Evolutionary conservation across 139 green algal genomes (phyloP).

Genomic region (Astrephomene gubernaculifera): DNA sequence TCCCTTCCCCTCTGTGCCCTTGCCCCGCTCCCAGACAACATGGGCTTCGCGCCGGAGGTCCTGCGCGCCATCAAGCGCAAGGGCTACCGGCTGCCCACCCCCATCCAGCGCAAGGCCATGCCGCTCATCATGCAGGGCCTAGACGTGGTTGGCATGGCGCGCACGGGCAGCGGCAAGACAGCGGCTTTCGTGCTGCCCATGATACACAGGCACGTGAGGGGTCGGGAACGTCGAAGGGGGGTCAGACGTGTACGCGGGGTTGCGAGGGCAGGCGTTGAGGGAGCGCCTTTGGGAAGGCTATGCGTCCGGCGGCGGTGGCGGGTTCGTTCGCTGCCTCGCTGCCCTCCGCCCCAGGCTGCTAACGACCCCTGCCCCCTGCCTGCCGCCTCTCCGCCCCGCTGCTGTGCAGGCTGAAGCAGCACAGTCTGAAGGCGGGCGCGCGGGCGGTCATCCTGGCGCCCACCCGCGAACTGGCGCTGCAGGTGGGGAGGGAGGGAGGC

Average conservation of each 20-base stretch:
- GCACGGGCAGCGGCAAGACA: conserved; percentile 98
- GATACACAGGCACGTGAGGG: conserved; percentile 74
- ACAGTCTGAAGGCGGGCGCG: conserved; percentile 84
- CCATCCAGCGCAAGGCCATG: conserved; percentile 93
- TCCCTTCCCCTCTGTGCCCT: too few species aligned
- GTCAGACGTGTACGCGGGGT: not conserved
- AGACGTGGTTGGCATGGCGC: conserved; percentile 93
- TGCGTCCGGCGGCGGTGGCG: not conserved
- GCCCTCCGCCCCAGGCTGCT: not conserved
- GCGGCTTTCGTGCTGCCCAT: conserved; percentile 95
- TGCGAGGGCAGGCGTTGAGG: not conserved
- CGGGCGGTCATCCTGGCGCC: conserved; percentile 91
- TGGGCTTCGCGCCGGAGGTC: conserved; percentile 81
- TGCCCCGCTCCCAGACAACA: conserved; percentile 72
- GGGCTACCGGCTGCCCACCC: conserved; percentile 95
- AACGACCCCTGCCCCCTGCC: not conserved
- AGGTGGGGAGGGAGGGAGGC: not conserved
- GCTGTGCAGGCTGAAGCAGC: conserved; percentile 71
- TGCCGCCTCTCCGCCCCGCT: not conserved
- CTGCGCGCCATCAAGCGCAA: conserved; percentile 89
- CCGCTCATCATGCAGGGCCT: conserved; percentile 84
- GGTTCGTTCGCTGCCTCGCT: not conserved
- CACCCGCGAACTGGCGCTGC: conserved; percentile 88
- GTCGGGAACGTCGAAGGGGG: not conserved
- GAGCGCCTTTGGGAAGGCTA: not conserved